Conservation (phyloP, 768 basidiomycete genomes). For the Austroboletus festivus region DNA sequence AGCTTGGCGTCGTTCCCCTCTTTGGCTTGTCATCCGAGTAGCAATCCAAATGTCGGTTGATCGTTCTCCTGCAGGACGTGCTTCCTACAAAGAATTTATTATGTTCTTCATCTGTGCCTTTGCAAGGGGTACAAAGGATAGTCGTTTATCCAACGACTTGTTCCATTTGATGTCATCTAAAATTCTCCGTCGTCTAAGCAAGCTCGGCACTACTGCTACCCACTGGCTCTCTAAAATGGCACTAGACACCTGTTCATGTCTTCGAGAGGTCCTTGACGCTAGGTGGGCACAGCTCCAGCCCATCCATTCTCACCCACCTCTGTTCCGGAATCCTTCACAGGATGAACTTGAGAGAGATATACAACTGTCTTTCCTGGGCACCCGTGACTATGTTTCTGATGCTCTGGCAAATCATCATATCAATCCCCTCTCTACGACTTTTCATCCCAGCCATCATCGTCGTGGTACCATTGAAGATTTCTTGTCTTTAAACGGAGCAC, state of each 20-base stretch:
- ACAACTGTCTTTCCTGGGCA: slow-evolving; percentile 29
- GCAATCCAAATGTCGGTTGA: not conserved
- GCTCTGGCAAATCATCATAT: slow-evolving; percentile 8
- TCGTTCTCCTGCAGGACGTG: not conserved
- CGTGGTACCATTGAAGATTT: slow-evolving; percentile 8
- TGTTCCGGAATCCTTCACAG: slow-evolving; percentile 14
- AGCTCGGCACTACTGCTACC: slow-evolving; percentile 14
- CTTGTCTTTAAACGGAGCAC: slow-evolving; percentile 1
- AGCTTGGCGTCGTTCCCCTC: not conserved
- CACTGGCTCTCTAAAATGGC: slow-evolving; percentile 37
- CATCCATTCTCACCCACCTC: slow-evolving; percentile 7
- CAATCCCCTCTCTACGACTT: too few species aligned
- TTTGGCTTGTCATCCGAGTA: slow-evolving; percentile 31
- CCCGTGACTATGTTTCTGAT: slow-evolving; percentile 26
- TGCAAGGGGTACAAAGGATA: slow-evolving; percentile 16
- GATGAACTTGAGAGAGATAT: slow-evolving; percentile 23
- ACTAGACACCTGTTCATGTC: slow-evolving; percentile 26
- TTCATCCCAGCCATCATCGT: too few species aligned
- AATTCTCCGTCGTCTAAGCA: slow-evolving; percentile 15
- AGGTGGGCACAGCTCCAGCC: slow-evolving; percentile 33
- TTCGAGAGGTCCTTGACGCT: slow-evolving; percentile 23
- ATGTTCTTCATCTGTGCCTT: slow-evolving; percentile 35
- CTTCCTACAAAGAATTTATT: slow-evolving; percentile 46
- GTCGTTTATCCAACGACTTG: slow-evolving; percentile 14
- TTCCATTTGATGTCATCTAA: slow-evolving; percentile 24